Percentiles rank a stretch among this genome's conserved stretches.
These are phyloP conservation scores for Polyporus arcularius DNA, from an alignment of 768 basidiomycete species.

Conservation along the genomic window DNA sequence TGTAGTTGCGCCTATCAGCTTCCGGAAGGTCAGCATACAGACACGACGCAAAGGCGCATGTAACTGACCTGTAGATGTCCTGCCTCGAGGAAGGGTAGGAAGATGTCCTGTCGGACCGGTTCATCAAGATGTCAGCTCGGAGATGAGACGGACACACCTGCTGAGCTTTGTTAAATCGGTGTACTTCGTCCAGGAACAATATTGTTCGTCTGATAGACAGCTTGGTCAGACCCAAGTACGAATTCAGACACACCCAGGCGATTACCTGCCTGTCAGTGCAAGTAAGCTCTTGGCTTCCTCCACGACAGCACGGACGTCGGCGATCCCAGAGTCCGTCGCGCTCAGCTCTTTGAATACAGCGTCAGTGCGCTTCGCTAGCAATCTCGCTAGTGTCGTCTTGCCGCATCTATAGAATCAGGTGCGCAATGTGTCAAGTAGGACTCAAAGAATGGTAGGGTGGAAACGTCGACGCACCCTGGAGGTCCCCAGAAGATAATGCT, in stretches of 20 bases:
- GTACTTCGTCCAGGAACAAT: conserved; percentile 83
- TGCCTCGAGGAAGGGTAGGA: conserved; percentile 79
- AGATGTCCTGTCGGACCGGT: conserved; percentile 56
- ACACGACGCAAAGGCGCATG: neutral
- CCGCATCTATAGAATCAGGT: conserved; percentile 47
- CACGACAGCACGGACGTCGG: conserved; percentile 71
- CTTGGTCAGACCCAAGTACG: neutral
- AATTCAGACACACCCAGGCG: neutral
- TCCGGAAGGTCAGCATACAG: neutral
- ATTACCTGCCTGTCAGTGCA: conserved; percentile 63
- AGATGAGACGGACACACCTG: conserved; percentile 43
- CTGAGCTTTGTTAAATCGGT: conserved; percentile 73
- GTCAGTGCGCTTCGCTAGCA: conserved; percentile 61
- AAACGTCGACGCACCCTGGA: conserved; percentile 51
- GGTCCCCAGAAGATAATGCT: conserved; percentile 77
- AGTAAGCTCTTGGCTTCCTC: conserved; percentile 74
- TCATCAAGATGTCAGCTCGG: conserved; percentile 2
- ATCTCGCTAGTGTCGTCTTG: conserved; percentile 74
- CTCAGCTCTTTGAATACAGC: conserved; percentile 75
- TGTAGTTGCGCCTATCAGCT: conserved; percentile 84
- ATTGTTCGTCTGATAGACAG: conserved; percentile 57
- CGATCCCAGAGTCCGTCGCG: conserved; percentile 68
- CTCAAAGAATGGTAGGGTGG: neutral
- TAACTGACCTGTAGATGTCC: conserved; percentile 61
- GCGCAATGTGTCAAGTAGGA: neutral